These are phyloP conservation scores for Microbotryum silenes-acaulis DNA, from an alignment of 1,284 basidiomycete genomes.

Conservation along the genomic window DNA sequence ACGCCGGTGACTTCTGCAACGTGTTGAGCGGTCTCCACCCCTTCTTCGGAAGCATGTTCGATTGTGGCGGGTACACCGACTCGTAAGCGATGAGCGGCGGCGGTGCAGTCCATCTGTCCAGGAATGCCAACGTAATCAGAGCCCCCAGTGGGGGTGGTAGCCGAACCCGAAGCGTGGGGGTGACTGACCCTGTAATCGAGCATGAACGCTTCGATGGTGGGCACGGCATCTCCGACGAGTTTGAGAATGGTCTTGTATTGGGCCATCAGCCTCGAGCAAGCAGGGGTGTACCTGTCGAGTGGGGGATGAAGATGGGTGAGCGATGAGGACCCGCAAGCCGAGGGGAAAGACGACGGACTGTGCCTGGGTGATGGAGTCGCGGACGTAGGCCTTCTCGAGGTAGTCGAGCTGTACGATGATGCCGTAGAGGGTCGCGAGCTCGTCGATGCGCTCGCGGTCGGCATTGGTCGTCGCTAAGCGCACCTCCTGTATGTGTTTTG, in stretches of 20 bases:
- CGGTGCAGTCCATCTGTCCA: constrained; percentile 81
- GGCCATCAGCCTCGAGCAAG: constrained; percentile 80
- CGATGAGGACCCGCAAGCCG: too few relatives aligned
- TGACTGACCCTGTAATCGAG: constrained; percentile 66
- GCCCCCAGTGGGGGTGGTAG: not conserved
- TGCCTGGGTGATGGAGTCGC: constrained; percentile 79
- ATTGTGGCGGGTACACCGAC: constrained; percentile 95
- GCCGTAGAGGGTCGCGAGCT: constrained; percentile 81
- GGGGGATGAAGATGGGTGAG: constrained; percentile 1
- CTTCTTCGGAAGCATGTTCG: constrained; percentile 71
- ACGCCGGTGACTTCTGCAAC: constrained; percentile 84
- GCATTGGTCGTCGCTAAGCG: constrained; percentile 79
- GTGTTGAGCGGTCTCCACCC: constrained; percentile 83
- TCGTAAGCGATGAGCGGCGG: constrained; percentile 78
- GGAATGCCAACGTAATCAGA: not conserved
- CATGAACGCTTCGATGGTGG: constrained; percentile 84
- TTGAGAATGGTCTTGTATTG: constrained; percentile 98
- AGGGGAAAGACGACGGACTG: constrained; percentile 53
- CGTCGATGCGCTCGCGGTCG: constrained; percentile 82
- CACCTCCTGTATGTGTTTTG: constrained; percentile 56
- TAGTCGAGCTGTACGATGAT: constrained; percentile 89
- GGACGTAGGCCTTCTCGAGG: constrained; percentile 88
- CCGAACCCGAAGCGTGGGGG: not conserved
- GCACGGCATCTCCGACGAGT: constrained; percentile 75
- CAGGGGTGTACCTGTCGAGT: constrained; percentile 80